Conservation (phyloP, 1,284 basidiomycete genomes). For the Tetrapyrgos nigripes region DNA sequence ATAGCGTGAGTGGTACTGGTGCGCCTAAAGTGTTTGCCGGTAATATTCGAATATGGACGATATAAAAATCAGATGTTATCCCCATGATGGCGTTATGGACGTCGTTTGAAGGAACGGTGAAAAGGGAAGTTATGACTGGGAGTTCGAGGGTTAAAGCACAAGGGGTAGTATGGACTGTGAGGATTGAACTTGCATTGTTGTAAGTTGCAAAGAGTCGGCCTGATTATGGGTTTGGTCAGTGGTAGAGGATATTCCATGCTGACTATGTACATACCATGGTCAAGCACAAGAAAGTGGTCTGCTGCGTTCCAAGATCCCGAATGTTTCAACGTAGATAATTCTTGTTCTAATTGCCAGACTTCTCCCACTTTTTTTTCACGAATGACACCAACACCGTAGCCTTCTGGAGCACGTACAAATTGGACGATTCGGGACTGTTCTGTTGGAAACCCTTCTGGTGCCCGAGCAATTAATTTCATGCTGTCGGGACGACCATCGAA, state of each 20-base stretch:
- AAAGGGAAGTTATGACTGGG: slow-evolving; percentile 61
- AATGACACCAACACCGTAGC: slow-evolving; percentile 71
- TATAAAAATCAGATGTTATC: slow-evolving; percentile 59
- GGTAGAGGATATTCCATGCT: background rate
- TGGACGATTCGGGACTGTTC: slow-evolving; percentile 60
- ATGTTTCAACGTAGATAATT: slow-evolving; percentile 51
- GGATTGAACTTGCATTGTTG: slow-evolving; percentile 33
- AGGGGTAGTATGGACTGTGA: slow-evolving; percentile 32
- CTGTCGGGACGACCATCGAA: slow-evolving; percentile 65
- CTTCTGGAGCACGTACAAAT: slow-evolving; percentile 79
- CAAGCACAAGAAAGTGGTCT: slow-evolving; percentile 71
- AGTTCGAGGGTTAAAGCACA: slow-evolving; percentile 50
- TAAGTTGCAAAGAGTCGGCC: slow-evolving; percentile 42
- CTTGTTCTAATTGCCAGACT: slow-evolving; percentile 60
- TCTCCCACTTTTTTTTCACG: slow-evolving; percentile 62
- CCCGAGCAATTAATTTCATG: slow-evolving; percentile 47
- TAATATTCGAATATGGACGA: slow-evolving; percentile 50
- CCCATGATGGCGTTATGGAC: slow-evolving; percentile 65
- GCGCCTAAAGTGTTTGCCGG: slow-evolving; percentile 36
- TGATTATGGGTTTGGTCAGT: slow-evolving; percentile 20
- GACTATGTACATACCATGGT: slow-evolving; percentile 49
- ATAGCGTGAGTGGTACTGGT: slow-evolving; percentile 18
- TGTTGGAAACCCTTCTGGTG: slow-evolving; percentile 44
- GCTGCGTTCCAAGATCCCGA: slow-evolving; percentile 56
- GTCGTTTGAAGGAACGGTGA: slow-evolving; percentile 63